Evolutionary conservation across 306 rosid genomes (phyloP), one percentile per base, ranked within the genome.

Genomic region (Rosa chinensis): DNA sequence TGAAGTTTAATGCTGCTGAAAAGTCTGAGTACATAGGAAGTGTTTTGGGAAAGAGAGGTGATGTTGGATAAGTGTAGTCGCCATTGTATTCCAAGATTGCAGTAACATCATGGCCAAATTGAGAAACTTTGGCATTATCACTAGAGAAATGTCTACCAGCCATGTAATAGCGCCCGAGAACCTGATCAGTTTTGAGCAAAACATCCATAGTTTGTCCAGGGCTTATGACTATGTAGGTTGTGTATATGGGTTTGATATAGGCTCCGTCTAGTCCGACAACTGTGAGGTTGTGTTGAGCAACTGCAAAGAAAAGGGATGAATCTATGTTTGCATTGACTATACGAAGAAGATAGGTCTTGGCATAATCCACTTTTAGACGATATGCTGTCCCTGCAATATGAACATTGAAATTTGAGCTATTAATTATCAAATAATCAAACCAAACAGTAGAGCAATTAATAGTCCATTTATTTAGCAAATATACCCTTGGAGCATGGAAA

Each of bases 141-240:
- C 63, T 56, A n/a, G 63, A 56, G 32, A 56, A 56, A 21, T 56
- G 63, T n/a, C 63, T n/a, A n/a, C 63, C 63, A n/a, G 63, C 63
- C 63, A 56, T n/a, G 63, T 56, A 56, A 56, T 56, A 56, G 63
- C 28, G 5, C 13, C 63, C 28, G n/a, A 56, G 10, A 56, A 21
- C 63, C 63, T 20, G 28, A 56, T 56, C 63, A n/a, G 28, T 5
- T 56, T n/a, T 8, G 0, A 56, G 63, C n/a, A 56, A 56, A n/a
- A 56, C 63, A 56, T 56, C 63, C 63, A 56, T 56, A 56, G 63
- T 56, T 56, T 56, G 63, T 56, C 63, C 63, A 56, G 63, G 63
- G 13, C 63, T 56, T 56, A 56, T 8, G 63, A 56, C 28, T n/a
- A 56, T n/a, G 32, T 56, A 56, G 63, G 28, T 8, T n/a, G 28